phyloP scores from a whole-genome alignment of 176 grass and related monocot species.

The Areca catechu region DNA sequence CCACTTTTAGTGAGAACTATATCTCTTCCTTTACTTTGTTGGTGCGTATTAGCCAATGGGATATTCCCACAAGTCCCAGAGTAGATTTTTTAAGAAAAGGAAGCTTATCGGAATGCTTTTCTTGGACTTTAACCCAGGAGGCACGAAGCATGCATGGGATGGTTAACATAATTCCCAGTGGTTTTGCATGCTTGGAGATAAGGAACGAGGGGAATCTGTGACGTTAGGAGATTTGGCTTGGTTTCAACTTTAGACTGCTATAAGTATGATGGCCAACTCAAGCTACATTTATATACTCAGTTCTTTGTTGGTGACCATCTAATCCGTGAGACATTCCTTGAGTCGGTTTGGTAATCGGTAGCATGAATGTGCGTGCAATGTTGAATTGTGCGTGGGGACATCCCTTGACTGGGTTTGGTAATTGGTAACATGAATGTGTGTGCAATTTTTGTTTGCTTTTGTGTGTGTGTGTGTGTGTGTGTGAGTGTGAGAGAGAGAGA shows the following conservation, averaged over 20 bases:
- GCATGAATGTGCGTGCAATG: too few species aligned
- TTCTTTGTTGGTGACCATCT: background rate
- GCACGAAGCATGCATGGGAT: background rate
- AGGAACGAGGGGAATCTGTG: background rate
- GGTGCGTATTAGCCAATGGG: background rate
- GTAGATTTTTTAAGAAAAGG: background rate
- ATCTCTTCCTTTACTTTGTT: background rate
- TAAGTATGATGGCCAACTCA: background rate
- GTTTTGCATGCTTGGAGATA: background rate
- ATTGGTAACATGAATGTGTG: too few species aligned
- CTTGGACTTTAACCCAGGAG: background rate
- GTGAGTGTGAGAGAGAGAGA: too few species aligned
- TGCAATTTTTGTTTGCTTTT: too few species aligned
- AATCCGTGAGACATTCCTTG: too few species aligned
- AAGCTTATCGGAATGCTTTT: background rate
- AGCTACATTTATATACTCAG: background rate
- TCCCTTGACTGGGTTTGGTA: too few species aligned
- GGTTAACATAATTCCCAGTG: background rate
- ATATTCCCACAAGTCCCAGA: conserved; percentile 1
- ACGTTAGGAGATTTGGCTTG: background rate
- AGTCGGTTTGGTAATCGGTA: too few species aligned
- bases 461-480: too few species aligned
- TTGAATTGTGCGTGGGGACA: too few species aligned
- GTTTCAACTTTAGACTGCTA: background rate
- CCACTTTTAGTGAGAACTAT: background rate